phyloP scores from a whole-genome alignment of 257 asterid genomes.

The Plantago elongata region DNA sequence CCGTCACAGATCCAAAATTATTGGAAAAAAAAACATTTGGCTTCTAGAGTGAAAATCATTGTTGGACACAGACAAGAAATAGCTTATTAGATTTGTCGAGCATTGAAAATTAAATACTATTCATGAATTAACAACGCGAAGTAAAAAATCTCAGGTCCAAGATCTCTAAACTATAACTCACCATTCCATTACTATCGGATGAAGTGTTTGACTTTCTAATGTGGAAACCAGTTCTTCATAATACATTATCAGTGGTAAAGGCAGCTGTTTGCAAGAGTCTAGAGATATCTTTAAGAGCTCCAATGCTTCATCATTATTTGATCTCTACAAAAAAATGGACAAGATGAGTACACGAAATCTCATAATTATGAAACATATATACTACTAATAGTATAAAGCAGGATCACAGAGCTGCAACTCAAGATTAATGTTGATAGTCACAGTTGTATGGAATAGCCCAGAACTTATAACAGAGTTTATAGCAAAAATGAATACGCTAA shows the following conservation, averaged over 20 bases:
- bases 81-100: no score
- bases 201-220: conserved; percentile 54
- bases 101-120: no score
- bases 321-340: conserved; percentile 37
- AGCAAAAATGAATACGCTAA: no score
- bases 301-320: conserved; percentile 76
- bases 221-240: conserved; percentile 65
- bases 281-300: conserved; percentile 67
- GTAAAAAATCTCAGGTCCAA: conserved; percentile 2
- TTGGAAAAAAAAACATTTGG: conserved; percentile 64
- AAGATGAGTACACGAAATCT: conserved; percentile 22
- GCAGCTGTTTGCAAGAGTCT: conserved; percentile 69
- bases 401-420: background rate
- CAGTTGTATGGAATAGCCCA: background rate
- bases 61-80: conserved; percentile 23
- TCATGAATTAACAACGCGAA: background rate
- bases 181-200: conserved; percentile 73
- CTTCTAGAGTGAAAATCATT: conserved; percentile 48
- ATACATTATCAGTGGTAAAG: conserved; percentile 65
- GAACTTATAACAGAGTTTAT: no score
- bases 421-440: conserved; percentile 1
- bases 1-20: conserved; percentile 73
- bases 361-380: conserved; percentile 4
- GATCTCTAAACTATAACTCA: conserved; percentile 25
- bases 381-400: background rate